These are phyloP conservation scores for Zhuliangozyma blackwelliae DNA, from an alignment of 1,139 yeast species.

Conservation along the genomic window DNA sequence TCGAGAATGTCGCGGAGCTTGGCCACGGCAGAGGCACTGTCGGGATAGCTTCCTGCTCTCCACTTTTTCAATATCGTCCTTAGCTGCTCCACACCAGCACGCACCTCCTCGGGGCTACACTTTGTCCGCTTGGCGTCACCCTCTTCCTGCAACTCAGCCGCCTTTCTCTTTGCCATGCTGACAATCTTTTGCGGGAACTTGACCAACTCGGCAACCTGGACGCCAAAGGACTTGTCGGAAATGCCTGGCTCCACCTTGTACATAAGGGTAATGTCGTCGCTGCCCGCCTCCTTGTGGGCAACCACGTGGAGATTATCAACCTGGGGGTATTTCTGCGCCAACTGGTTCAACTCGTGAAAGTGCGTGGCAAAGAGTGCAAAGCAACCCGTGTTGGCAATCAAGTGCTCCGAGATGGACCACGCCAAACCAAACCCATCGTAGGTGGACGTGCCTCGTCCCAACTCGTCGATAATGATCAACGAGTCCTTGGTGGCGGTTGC, in stretches of 20 bases:
- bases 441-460: slow-evolving; percentile 95
- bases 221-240: slow-evolving; percentile 93
- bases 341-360: slow-evolving; percentile 87
- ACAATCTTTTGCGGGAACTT: slow-evolving; percentile 86
- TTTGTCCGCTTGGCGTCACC: slow-evolving; percentile 47
- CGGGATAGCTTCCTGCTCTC: slow-evolving; percentile 26
- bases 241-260: slow-evolving; percentile 92
- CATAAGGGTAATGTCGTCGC: slow-evolving; percentile 76
- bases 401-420: slow-evolving; percentile 89
- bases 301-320: slow-evolving; percentile 87
- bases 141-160: slow-evolving; percentile 76
- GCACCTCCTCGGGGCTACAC: slow-evolving; percentile 51
- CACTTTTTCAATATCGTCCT: slow-evolving; percentile 57
- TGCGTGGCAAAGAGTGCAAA: slow-evolving; percentile 94
- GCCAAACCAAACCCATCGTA: slow-evolving; percentile 98
- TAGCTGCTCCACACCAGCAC: slow-evolving; percentile 52
- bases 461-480: slow-evolving; percentile 85
- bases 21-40: too few relatives aligned
- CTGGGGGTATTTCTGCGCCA: slow-evolving; percentile 53
- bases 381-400: slow-evolving; percentile 65
- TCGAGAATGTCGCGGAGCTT: too few relatives aligned
- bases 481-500: slow-evolving; percentile 83
- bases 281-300: slow-evolving; percentile 69
- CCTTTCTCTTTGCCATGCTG: slow-evolving; percentile 92
- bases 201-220: slow-evolving; percentile 94